Percentiles rank a stretch among this genome's conserved stretches.
Evolutionary conservation across 176 grass and related monocot genomes (phyloP).

Genomic region (Oryza coarctata): DNA sequence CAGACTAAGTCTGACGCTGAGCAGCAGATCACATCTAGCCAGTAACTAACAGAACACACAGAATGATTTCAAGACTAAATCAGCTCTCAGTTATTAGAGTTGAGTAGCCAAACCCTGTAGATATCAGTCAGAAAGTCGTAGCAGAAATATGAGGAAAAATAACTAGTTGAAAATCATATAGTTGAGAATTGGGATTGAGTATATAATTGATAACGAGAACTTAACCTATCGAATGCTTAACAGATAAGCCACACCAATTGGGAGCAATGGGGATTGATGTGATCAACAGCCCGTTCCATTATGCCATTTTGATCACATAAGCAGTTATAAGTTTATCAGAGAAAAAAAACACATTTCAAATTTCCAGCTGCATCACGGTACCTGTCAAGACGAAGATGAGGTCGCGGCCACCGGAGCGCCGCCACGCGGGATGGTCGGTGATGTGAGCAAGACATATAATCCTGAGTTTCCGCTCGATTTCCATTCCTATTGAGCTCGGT

Average conservation of each 20-base stretch:
- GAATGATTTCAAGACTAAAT: background rate
- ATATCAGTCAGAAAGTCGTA: background rate
- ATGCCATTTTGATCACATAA: background rate
- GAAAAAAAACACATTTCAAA: background rate
- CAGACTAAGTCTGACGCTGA: background rate
- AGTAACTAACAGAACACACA: background rate
- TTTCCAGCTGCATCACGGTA: background rate
- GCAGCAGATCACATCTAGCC: background rate
- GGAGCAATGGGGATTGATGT: background rate
- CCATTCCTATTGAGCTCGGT: too few species aligned
- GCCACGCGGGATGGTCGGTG: constrained; percentile 62
- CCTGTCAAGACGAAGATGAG: constrained; percentile 86
- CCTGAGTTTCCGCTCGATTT: too few species aligned
- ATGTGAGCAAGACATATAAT: too few species aligned
- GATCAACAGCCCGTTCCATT: background rate
- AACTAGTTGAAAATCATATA: background rate
- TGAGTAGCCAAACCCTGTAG: background rate
- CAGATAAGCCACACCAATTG: background rate
- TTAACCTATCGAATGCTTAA: too few species aligned
- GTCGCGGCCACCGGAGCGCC: constrained; percentile 67
- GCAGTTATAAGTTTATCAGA: too few species aligned
- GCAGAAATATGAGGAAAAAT: background rate
- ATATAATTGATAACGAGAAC: background rate
- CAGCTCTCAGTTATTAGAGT: background rate
- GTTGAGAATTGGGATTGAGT: background rate